Evolutionary conservation across 768 basidiomycete genomes (phyloP).

Genomic region (Boletus tylopilopsis): DNA sequence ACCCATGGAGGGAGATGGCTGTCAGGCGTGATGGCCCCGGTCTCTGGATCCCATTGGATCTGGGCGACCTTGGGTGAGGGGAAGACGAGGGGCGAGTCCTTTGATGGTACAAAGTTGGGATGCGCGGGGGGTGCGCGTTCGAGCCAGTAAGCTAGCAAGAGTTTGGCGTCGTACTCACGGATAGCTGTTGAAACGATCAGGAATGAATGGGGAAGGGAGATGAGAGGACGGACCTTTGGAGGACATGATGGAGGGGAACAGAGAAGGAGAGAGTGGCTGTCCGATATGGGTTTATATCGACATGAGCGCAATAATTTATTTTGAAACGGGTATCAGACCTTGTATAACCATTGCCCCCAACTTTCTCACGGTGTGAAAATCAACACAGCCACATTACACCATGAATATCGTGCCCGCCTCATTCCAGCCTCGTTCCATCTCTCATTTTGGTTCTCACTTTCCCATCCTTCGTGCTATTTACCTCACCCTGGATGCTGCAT

Average conservation of each 20-base stretch:
- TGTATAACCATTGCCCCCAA: slow-evolving; percentile 27
- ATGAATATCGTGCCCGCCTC: slow-evolving; percentile 8
- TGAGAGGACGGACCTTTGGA: slow-evolving; percentile 27
- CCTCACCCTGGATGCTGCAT: neutral
- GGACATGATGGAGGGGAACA: slow-evolving; percentile 27
- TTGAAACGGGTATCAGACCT: slow-evolving; percentile 20
- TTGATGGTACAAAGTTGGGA: slow-evolving; percentile 48
- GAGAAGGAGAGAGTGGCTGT: neutral
- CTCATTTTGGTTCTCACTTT: neutral
- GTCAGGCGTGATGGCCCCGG: slow-evolving; percentile 57
- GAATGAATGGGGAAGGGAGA: neutral
- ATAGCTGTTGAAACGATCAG: slow-evolving; percentile 51
- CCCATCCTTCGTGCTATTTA: slow-evolving; percentile 3
- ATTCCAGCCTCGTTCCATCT: slow-evolving; percentile 9
- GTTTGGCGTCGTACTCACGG: slow-evolving; percentile 98
- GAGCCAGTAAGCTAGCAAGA: slow-evolving; percentile 96
- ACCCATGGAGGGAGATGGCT: slow-evolving; percentile 74
- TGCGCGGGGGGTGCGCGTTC: slow-evolving; percentile 82
- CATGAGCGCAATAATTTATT: slow-evolving; percentile 15
- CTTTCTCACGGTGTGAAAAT: slow-evolving; percentile 27
- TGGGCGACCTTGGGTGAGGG: slow-evolving; percentile 80
- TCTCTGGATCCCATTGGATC: slow-evolving; percentile 76
- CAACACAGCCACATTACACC: slow-evolving; percentile 27
- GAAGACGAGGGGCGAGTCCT: slow-evolving; percentile 45
- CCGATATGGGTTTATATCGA: slow-evolving; percentile 18